Evolutionary conservation across 1,284 basidiomycete genomes (phyloP).

Genomic region (Ganoderma boninense): DNA sequence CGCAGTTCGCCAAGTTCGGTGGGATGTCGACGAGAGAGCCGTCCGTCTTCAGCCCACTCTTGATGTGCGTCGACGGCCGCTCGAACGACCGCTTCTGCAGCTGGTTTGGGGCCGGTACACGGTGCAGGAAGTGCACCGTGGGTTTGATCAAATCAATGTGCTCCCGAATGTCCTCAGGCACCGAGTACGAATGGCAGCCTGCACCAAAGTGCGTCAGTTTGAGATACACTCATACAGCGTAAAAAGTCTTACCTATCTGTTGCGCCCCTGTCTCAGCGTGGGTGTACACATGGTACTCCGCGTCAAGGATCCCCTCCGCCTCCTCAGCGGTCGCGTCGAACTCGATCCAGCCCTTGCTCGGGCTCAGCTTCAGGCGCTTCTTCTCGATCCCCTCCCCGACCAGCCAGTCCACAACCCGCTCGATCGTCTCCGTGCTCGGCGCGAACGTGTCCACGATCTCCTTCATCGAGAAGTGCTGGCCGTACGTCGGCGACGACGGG

Average conservation of each 20-base stretch:
- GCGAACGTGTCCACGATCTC: conserved; percentile 49
- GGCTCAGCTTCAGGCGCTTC: conserved; percentile 42
- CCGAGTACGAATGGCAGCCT: conserved; percentile 50
- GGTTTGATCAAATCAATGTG: conserved; percentile 56
- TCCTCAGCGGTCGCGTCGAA: conserved; percentile 49
- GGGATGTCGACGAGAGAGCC: conserved; percentile 35
- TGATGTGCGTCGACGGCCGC: conserved; percentile 39
- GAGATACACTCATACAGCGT: too few species aligned
- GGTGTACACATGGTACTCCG: conserved; percentile 49
- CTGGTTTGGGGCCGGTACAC: conserved; percentile 22
- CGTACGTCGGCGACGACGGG: conserved; percentile 47
- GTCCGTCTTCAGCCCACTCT: conserved; percentile 47
- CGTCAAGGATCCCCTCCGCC: conserved; percentile 48
- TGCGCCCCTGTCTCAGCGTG: conserved; percentile 48
- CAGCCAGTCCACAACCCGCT: conserved; percentile 50
- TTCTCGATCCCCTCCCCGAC: conserved; percentile 43
- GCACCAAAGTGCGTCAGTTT: too few species aligned
- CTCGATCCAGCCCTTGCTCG: conserved; percentile 52
- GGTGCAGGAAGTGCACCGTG: conserved; percentile 50
- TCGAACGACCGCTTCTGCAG: conserved; percentile 30
- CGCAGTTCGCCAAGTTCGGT: conserved; percentile 45
- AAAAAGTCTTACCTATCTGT: conserved; percentile 44
- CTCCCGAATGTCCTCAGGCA: conserved; percentile 47
- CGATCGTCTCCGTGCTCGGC: conserved; percentile 47
- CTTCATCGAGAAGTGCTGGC: conserved; percentile 46